Conservation (phyloP, 1,139 yeast species). For the Wickerhamomyces sp. region DNA sequence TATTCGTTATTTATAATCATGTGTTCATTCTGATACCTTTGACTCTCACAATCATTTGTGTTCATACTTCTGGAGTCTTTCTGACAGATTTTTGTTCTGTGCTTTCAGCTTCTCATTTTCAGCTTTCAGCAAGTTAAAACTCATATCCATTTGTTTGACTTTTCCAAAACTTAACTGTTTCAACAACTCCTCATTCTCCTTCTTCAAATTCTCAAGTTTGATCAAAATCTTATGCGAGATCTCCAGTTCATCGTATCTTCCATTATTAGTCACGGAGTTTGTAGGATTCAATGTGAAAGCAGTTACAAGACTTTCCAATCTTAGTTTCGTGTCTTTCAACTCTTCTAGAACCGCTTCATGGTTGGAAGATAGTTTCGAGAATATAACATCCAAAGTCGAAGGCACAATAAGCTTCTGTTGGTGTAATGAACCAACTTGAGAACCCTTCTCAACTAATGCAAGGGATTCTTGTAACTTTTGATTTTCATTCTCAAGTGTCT, state of each 20-base stretch:
- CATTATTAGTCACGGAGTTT: conserved; percentile 38
- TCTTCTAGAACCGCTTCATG: conserved; percentile 36
- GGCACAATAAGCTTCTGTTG: conserved; percentile 12
- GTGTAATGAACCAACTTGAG: background rate
- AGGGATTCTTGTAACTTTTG: conserved; percentile 24
- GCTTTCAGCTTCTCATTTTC: conserved; percentile 45
- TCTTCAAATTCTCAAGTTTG: conserved; percentile 54
- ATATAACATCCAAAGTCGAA: conserved; percentile 16
- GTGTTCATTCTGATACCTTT: too few species aligned
- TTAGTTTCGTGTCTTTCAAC: conserved; percentile 51
- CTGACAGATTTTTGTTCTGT: conserved; percentile 41
- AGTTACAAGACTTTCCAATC: conserved; percentile 61
- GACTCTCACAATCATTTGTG: too few species aligned
- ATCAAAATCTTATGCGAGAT: conserved; percentile 70
- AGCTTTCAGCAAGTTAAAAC: conserved; percentile 52
- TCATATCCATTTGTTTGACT: conserved; percentile 65
- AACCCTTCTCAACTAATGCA: background rate
- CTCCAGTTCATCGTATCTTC: conserved; percentile 69
- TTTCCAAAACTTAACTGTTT: conserved; percentile 69
- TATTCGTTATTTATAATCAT: too few species aligned
- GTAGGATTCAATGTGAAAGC: conserved; percentile 44
- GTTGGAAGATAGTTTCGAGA: conserved; percentile 15
- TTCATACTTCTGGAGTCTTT: conserved; percentile 27
- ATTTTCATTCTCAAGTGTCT: conserved; percentile 32
- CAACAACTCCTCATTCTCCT: conserved; percentile 68